A percentile compares a stretch with the other conserved stretches of the same genome.
Conservation (phyloP, 2,329 filamentous ascomycete species). For the Albophoma yamanashiensis region DNA sequence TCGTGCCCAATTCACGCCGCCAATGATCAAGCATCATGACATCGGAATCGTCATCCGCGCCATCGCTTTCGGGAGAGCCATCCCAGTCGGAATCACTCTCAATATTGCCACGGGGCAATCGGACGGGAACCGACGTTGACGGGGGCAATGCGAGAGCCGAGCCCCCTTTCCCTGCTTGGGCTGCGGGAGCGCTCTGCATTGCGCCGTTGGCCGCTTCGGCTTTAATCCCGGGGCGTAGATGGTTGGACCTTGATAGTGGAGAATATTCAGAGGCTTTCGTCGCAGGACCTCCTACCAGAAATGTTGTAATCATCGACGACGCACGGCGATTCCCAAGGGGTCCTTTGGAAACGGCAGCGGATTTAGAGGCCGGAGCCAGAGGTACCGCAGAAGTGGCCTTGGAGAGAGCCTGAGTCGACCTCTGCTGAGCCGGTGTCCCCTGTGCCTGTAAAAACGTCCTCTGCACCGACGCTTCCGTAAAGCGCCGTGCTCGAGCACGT, state of each 20-base stretch:
- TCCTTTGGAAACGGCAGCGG: not conserved
- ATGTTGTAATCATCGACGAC: not conserved
- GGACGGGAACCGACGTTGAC: not conserved
- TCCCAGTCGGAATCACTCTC: not conserved
- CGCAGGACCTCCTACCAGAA: too few species aligned
- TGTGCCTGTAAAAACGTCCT: slow-evolving; percentile 3
- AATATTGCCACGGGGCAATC: not conserved
- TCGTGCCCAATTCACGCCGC: not conserved
- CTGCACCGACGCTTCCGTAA: slow-evolving; percentile 10
- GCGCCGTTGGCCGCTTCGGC: not conserved
- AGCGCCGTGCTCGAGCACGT: slow-evolving; percentile 7
- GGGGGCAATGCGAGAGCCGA: not conserved
- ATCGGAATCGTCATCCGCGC: not conserved
- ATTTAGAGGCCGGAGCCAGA: not conserved
- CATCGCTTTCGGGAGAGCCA: not conserved
- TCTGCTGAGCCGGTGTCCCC: not conserved
- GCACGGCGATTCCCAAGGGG: not conserved
- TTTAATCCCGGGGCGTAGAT: not conserved
- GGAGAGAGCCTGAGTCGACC: not conserved
- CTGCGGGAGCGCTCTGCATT: not conserved
- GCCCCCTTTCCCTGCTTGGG: too few species aligned
- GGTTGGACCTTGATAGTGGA: not conserved
- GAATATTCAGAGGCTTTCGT: not conserved
- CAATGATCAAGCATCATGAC: not conserved
- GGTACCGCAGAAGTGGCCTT: not conserved